Evolutionary conservation across 257 asterid genomes (phyloP).

Genomic region (Cynanchum wilfordii): DNA sequence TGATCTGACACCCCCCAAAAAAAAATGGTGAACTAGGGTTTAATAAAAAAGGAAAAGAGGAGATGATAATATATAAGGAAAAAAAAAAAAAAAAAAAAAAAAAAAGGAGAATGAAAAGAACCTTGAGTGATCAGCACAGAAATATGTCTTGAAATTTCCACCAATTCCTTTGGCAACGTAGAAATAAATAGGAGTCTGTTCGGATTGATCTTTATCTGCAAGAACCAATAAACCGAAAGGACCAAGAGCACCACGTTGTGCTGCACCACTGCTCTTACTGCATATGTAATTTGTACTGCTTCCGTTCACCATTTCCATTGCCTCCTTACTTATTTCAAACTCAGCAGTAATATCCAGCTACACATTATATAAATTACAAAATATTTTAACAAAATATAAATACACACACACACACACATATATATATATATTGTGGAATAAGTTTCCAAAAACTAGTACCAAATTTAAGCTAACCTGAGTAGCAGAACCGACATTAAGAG

Average conservation of each 20-base stretch:
- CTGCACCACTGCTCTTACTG: conserved; percentile 44
- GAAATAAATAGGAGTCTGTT: conserved; percentile 70
- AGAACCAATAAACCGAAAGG: conserved; percentile 67
- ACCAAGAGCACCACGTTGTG: conserved; percentile 65
- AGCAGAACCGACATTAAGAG: conserved; percentile 46
- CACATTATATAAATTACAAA: not conserved
- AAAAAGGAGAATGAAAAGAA: not conserved
- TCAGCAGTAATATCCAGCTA: conserved; percentile 71
- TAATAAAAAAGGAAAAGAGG: too few species aligned
- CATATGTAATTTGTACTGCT: conserved; percentile 38
- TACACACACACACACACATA: too few species aligned
- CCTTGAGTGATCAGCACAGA: conserved; percentile 80
- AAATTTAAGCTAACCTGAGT: conserved; percentile 42
- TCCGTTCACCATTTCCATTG: conserved; percentile 28
- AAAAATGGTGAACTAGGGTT: not conserved
- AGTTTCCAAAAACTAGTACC: not conserved
- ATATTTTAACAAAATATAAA: not conserved
- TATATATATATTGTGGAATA: not conserved
- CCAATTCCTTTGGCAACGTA: conserved; percentile 47
- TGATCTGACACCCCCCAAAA: conserved; percentile 14
- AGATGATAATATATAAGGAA: too few species aligned
- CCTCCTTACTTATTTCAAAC: conserved; percentile 45
- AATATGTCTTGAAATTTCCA: conserved; percentile 48
- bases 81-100: too few species aligned
- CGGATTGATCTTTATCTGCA: conserved; percentile 36